Evolutionary conservation across 2,329 filamentous ascomycete species (phyloP).

Genomic region (Diaporthe longicolla): DNA sequence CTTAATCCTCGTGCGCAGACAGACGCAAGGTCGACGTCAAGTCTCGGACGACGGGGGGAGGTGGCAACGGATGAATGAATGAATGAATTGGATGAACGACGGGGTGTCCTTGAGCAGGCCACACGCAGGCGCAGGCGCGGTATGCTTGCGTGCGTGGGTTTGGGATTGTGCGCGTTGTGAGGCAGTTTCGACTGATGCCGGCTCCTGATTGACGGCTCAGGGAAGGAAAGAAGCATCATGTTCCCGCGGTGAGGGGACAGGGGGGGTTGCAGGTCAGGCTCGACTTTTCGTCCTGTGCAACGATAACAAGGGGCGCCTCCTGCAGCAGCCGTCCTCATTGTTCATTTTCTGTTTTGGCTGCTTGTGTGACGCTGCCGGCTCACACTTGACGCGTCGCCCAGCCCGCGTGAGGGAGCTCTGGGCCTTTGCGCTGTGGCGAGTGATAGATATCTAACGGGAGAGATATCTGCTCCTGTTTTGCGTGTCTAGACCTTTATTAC

Average conservation of each 20-base stretch:
- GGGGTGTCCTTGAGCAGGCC: not conserved
- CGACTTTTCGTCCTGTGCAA: slow-evolving; percentile 31
- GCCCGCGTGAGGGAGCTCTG: not conserved
- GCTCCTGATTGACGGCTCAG: slow-evolving; percentile 24
- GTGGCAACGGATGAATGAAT: slow-evolving; percentile 18
- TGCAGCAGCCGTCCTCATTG: slow-evolving; percentile 7
- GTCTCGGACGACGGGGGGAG: slow-evolving; percentile 1
- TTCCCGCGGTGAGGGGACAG: slow-evolving; percentile 16
- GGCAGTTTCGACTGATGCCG: slow-evolving; percentile 27
- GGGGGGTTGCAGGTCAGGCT: slow-evolving; percentile 6
- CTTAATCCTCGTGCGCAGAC: slow-evolving; percentile 14
- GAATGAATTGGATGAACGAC: no score
- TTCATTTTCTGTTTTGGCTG: slow-evolving; percentile 3
- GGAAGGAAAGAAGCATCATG: slow-evolving; percentile 25
- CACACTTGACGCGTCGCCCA: slow-evolving; percentile 11
- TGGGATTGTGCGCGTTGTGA: not conserved
- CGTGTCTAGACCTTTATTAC: no score
- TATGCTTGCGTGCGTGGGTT: not conserved
- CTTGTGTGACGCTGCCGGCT: slow-evolving; percentile 16
- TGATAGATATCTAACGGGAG: not conserved
- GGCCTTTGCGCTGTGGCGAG: not conserved
- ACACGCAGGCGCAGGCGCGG: not conserved
- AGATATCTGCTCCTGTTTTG: not conserved
- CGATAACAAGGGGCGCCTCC: slow-evolving; percentile 17
- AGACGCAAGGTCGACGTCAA: slow-evolving; percentile 25